These are phyloP conservation scores for Trametes cubensis DNA, from an alignment of 768 basidiomycete genomes.

Conservation along the genomic window DNA sequence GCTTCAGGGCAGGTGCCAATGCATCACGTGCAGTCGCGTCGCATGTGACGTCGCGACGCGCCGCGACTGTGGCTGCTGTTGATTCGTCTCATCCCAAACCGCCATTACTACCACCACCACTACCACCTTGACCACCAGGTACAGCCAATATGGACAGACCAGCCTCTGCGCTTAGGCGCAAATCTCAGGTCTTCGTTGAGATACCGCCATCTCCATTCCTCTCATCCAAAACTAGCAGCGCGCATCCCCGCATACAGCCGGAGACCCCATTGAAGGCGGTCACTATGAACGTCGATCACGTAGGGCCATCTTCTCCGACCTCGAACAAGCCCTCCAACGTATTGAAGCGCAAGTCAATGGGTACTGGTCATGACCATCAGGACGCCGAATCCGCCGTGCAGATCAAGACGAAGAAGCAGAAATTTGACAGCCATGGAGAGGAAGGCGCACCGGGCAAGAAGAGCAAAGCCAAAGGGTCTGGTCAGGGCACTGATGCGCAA, in stretches of 20 bases:
- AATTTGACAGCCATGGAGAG: conserved; percentile 12
- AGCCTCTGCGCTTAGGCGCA: conserved; percentile 12
- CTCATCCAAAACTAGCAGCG: conserved; percentile 3
- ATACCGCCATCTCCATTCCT: conserved; percentile 54
- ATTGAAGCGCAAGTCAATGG: conserved; percentile 55
- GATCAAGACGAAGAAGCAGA: conserved; percentile 32
- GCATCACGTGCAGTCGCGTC: conserved; percentile 27
- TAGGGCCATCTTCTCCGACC: conserved; percentile 23
- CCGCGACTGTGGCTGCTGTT: conserved; percentile 25
- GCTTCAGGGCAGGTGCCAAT: conserved; percentile 18
- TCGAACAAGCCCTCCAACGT: conserved; percentile 30
- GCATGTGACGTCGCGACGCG: conserved; percentile 26
- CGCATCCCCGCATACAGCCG: conserved; percentile 20
- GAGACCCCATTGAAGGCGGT: conserved; percentile 33
- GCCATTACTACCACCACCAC: conserved; percentile 20
- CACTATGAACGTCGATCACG: conserved; percentile 33
- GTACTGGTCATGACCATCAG: conserved; percentile 28
- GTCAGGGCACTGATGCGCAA: conserved; percentile 34
- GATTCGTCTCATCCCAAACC: conserved; percentile 33
- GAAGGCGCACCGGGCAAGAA: neutral
- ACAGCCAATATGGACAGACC: conserved; percentile 8
- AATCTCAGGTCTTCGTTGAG: conserved; percentile 58
- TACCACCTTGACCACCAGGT: conserved; percentile 2
- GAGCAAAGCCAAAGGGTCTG: neutral
- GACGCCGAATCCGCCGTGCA: conserved; percentile 1